Percentiles rank a stretch among this genome's conserved stretches.
phyloP scores from a whole-genome alignment of 2,329 filamentous ascomycete genomes.

The Aureobasidium sp. region DNA sequence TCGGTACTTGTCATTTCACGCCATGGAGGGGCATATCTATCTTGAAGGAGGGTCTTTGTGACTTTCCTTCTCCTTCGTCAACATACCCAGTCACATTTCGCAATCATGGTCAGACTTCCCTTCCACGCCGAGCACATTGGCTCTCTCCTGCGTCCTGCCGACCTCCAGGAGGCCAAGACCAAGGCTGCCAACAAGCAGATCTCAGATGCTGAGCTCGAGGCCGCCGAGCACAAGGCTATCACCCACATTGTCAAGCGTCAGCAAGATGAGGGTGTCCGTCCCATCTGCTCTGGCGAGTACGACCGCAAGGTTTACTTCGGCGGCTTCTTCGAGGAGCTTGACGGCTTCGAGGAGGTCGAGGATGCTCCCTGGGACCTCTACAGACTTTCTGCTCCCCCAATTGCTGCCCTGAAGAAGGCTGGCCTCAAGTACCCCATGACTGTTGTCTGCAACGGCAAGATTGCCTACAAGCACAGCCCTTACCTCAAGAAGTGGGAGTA shows the following conservation, averaged over 20 bases:
- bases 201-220: constrained; percentile 47
- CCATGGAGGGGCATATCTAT: constrained; percentile 6
- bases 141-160: constrained; percentile 58
- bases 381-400: constrained; percentile 27
- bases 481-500: constrained; percentile 30
- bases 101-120: constrained; percentile 35
- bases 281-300: constrained; percentile 64
- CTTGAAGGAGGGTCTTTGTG: background rate
- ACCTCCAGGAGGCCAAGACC: constrained; percentile 52
- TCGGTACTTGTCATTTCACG: constrained; percentile 2
- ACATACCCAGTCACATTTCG: background rate
- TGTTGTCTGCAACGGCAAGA: constrained; percentile 29
- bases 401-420: constrained; percentile 29
- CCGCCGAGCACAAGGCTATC: constrained; percentile 58
- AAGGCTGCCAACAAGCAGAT: constrained; percentile 48
- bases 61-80: background rate
- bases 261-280: constrained; percentile 52
- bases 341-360: constrained; percentile 28
- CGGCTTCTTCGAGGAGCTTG: constrained; percentile 31
- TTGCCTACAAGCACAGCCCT: constrained; percentile 25
- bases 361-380: constrained; percentile 30
- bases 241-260: constrained; percentile 58
- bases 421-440: constrained; percentile 32
- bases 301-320: constrained; percentile 32
- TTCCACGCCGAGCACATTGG: constrained; percentile 69